phyloP scores from a whole-genome alignment of 768 basidiomycete species.

The Trametopsis cervina region DNA sequence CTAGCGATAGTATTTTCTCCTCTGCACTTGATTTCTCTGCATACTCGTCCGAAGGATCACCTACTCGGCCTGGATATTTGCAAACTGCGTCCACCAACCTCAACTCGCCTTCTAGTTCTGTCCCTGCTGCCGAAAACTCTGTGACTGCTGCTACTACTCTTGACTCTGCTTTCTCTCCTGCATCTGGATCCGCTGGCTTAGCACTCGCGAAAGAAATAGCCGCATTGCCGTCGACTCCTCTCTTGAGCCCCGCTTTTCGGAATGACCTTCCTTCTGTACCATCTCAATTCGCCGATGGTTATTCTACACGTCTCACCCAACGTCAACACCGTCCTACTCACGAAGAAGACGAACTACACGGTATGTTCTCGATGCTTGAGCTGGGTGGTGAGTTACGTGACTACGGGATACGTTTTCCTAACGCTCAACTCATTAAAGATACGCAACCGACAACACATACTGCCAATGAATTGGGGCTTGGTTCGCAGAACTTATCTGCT shows the following conservation, averaged over 20 bases:
- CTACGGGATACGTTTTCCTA: neutral
- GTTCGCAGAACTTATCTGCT: neutral
- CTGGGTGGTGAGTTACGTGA: constrained; percentile 17
- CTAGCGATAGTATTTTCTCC: constrained; percentile 23
- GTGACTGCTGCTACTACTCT: neutral
- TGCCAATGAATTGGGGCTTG: constrained; percentile 13
- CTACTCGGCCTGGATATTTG: constrained; percentile 7
- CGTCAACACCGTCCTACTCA: neutral
- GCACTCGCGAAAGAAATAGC: no score
- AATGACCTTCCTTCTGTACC: no score
- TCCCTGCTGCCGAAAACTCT: neutral
- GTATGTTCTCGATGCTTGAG: constrained; percentile 18
- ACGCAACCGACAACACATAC: neutral
- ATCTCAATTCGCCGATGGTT: no score
- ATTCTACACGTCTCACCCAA: neutral
- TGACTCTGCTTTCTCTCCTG: constrained; percentile 10
- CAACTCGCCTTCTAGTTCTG: neutral
- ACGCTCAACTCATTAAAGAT: neutral
- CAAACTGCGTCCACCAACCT: constrained; percentile 6
- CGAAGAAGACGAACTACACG: constrained; percentile 16
- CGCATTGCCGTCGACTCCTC: no score
- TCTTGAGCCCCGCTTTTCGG: no score
- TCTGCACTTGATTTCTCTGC: constrained; percentile 23
- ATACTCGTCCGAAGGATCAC: constrained; percentile 10
- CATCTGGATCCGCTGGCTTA: constrained; percentile 1